A percentile compares a stretch with the other conserved stretches of the same genome.
Evolutionary conservation across 2,329 filamentous ascomycete genomes (phyloP).

Genomic region (Calonectria fujianensis): DNA sequence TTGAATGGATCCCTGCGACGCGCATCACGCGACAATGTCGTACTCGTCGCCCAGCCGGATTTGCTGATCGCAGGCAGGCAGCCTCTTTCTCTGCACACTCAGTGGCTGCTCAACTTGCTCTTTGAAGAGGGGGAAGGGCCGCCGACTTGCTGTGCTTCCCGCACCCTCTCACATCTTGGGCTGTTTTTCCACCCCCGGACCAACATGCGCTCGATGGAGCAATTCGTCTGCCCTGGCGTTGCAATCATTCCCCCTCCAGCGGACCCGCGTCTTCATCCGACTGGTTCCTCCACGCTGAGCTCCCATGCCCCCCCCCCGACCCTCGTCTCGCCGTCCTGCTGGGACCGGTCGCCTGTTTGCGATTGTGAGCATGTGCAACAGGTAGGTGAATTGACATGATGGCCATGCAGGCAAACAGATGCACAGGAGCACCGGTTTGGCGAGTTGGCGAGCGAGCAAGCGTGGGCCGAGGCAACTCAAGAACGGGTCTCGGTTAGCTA

Average conservation of each 20-base stretch:
- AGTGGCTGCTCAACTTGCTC: conserved; percentile 21
- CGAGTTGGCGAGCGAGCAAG: neutral
- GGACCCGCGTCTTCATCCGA: conserved; percentile 43
- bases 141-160: conserved; percentile 29
- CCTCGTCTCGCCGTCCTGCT: conserved; percentile 43
- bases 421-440: neutral
- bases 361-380: conserved; percentile 32
- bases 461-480: neutral
- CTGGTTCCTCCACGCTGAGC: conserved; percentile 38
- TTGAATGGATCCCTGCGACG: conserved; percentile 46
- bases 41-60: conserved; percentile 39
- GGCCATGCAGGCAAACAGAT: neutral
- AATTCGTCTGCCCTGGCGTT: conserved; percentile 41
- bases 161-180: neutral
- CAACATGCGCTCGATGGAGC: conserved; percentile 42
- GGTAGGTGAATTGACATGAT: neutral
- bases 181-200: conserved; percentile 3
- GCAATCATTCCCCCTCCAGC: conserved; percentile 27
- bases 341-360: conserved; percentile 44
- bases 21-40: conserved; percentile 54
- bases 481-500: neutral
- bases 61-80: conserved; percentile 48
- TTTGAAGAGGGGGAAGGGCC: neutral
- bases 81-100: conserved; percentile 34
- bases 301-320: conserved; percentile 40